These are phyloP conservation scores for Immersiporthe knoxdaviesiana DNA, from an alignment of 2,329 filamentous ascomycete species.

Conservation along the genomic window DNA sequence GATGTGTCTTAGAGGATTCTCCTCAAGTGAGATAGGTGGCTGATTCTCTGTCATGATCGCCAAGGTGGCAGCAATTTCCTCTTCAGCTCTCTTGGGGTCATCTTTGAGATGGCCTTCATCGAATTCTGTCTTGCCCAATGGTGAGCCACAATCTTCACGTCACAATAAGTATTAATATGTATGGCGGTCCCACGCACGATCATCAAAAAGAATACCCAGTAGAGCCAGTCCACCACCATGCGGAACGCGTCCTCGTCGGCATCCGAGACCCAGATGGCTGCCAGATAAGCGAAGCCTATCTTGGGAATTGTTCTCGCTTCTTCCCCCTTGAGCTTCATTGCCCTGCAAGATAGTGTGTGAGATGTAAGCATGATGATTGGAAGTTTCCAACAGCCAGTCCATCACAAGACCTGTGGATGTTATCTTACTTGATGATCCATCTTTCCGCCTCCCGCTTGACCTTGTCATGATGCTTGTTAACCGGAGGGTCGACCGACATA, in stretches of 20 bases:
- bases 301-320: neutral
- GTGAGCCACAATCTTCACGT: neutral
- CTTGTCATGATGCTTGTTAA: neutral
- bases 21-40: neutral
- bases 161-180: neutral
- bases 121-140: neutral
- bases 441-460: neutral
- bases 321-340: neutral
- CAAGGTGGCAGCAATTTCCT: neutral
- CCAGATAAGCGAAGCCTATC: neutral
- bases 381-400: too few relatives aligned
- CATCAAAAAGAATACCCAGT: slow-evolving; percentile 18
- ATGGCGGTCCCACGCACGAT: neutral
- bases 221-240: slow-evolving; percentile 26
- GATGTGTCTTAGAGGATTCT: neutral
- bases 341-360: neutral
- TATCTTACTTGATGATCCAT: neutral
- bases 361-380: neutral
- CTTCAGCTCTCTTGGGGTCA: neutral
- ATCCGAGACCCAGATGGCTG: neutral
- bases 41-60: neutral
- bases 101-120: slow-evolving; percentile 1
- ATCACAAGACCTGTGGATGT: too few relatives aligned
- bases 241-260: slow-evolving; percentile 2
- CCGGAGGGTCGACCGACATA: neutral